These are phyloP conservation scores for Penstemon barbatus DNA, from an alignment of 257 asterid species.

Conservation along the genomic window DNA sequence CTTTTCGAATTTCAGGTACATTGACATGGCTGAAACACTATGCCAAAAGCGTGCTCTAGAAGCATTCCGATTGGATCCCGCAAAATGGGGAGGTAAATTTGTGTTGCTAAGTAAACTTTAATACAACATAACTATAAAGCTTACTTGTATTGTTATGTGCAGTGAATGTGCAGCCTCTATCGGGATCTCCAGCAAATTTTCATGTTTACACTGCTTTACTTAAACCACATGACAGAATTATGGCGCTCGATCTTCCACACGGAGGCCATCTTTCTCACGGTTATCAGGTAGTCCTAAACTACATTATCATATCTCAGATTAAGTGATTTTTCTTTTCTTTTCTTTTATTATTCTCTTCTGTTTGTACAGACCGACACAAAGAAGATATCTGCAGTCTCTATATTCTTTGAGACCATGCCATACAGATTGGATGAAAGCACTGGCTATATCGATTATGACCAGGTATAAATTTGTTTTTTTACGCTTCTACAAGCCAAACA, in stretches of 20 bases:
- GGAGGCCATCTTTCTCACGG: conserved; percentile 98
- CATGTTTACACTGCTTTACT: conserved; percentile 87
- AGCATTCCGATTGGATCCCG: conserved; percentile 87
- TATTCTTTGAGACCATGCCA: conserved; percentile 97
- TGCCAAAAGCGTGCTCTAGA: conserved; percentile 91
- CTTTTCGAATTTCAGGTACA: conserved; percentile 46
- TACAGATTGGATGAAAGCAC: conserved; percentile 95
- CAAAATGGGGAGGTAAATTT: conserved; percentile 87
- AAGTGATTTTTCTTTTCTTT: conserved; percentile 14
- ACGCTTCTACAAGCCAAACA: background rate
- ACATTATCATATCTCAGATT: conserved; percentile 3
- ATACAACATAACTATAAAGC: background rate
- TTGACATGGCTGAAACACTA: conserved; percentile 86
- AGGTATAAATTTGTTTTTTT: conserved; percentile 44
- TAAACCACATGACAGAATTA: conserved; percentile 86
- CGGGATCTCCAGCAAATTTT: conserved; percentile 86
- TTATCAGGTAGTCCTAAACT: conserved; percentile 59
- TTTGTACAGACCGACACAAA: conserved; percentile 86
- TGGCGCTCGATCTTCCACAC: conserved; percentile 97
- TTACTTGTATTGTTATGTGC: conserved; percentile 25
- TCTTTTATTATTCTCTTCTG: background rate
- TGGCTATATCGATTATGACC: conserved; percentile 87
- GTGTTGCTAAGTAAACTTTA: background rate
- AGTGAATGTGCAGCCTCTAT: conserved; percentile 89
- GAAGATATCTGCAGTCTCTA: conserved; percentile 98